Evolutionary conservation across 1,284 basidiomycete genomes (phyloP), one percentile per base, ranked within the genome.

Genomic region (Melampsora occidentalis): DNA sequence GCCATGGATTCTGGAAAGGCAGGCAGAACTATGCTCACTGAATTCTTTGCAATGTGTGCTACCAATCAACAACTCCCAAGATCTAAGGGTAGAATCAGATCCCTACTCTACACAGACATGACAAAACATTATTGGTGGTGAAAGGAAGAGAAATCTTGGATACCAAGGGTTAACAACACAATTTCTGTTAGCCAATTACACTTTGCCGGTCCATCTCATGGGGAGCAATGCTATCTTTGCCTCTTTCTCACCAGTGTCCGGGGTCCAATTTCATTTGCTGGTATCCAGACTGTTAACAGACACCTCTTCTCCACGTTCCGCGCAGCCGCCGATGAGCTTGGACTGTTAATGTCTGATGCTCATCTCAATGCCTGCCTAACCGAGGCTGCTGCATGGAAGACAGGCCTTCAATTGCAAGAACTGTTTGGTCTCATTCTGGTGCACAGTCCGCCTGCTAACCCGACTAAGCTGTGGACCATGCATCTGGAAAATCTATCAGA

Each of bases 351-450:
- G 20, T 70, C 69, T 16, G 69, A 70, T 46, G 33, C 22, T 4
- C 69, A 70, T 39, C 46, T 42, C 20, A 4, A 62, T 2, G 7
- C 22, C 4, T 18, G 16, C 12, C 46, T 70, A 1, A 5, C 22
- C 18, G 69, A 70, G 10, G 69, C 69, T 1, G 28, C 53, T 3
- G 5, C 4, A 6, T 70, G 69, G 69, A 70, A 42, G 69, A 5
- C 39, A 10, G 69, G 57, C 86, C n/a, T n/a, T n/a, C n/a, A n/a
- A 20, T 20, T 70, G 1, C 25, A 3, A 5, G 22, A 70, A 51
- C n/a, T 70, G 68, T 70, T 59, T 35, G 25, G 20, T 6, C 20
- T 70, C 2, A 70, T 70, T 14, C 35, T 25, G 0, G 28, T 62
- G 5, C 33, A 70, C 53, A 46, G 33, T n/a, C 69, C 69, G 12